phyloP scores from a whole-genome alignment of 148 eudicot genomes.

The Arctostaphylos glauca region DNA sequence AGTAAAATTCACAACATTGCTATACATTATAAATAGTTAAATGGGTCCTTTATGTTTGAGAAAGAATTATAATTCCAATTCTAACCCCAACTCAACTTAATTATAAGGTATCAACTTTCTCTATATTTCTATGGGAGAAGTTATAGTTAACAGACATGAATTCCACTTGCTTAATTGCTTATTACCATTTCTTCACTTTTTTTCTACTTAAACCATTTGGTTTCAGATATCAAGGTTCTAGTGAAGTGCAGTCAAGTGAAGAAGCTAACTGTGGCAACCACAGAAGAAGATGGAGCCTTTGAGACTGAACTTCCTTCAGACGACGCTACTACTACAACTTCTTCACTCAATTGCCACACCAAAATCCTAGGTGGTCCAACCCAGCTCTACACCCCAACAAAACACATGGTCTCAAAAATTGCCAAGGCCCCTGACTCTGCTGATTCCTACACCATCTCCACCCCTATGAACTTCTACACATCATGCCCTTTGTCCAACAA shows the following conservation, averaged over 20 bases:
- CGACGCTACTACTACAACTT: neutral
- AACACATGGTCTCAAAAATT: slow-evolving; percentile 32
- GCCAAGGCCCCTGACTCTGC: slow-evolving; percentile 12
- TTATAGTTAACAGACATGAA: too few relatives aligned
- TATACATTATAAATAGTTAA: too few relatives aligned
- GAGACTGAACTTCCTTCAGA: slow-evolving; percentile 46
- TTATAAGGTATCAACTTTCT: too few relatives aligned
- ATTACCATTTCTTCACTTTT: neutral
- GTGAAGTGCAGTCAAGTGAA: slow-evolving; percentile 68
- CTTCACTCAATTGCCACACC: slow-evolving; percentile 45
- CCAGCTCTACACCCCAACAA: slow-evolving; percentile 42
- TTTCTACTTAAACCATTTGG: neutral
- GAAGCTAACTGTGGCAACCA: slow-evolving; percentile 42
- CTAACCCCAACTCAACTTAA: too few relatives aligned
- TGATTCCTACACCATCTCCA: slow-evolving; percentile 33
- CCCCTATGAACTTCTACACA: slow-evolving; percentile 53
- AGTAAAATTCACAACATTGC: too few relatives aligned
- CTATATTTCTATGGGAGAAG: too few relatives aligned
- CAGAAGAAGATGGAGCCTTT: slow-evolving; percentile 50
- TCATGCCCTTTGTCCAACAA: slow-evolving; percentile 38
- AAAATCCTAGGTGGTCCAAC: slow-evolving; percentile 61
- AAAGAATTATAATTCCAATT: too few relatives aligned
- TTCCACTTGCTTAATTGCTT: too few relatives aligned
- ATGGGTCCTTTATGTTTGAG: too few relatives aligned
- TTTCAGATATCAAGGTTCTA: slow-evolving; percentile 51